Percentiles rank a stretch among this genome's conserved stretches.
Evolutionary conservation across 164 flowering plant genomes (phyloP).

Genomic region (Tetracentron sinense): DNA sequence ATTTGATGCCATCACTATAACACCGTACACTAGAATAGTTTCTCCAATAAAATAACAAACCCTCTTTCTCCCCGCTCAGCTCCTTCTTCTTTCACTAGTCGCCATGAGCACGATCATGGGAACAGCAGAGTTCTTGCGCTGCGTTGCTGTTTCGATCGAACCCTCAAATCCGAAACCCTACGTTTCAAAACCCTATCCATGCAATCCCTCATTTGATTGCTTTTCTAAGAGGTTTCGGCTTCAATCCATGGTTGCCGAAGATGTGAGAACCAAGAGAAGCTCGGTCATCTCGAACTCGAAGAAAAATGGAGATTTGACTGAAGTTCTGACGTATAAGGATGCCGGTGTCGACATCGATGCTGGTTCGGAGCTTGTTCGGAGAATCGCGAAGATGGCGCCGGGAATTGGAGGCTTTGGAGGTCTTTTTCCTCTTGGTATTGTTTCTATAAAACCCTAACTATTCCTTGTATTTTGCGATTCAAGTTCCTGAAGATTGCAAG

Average conservation of each 20-base stretch:
- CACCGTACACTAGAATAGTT: too few relatives aligned
- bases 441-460: not conserved
- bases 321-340: conserved; percentile 71
- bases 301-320: too few relatives aligned
- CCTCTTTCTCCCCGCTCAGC: not conserved
- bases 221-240: conserved; percentile 5
- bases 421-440: conserved; percentile 72
- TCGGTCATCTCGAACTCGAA: conserved; percentile 13
- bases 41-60: too few relatives aligned
- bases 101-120: conserved; percentile 20
- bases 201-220: conserved; percentile 5
- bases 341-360: conserved; percentile 99
- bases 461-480: not conserved
- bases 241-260: conserved; percentile 1
- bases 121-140: conserved; percentile 23
- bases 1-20: too few relatives aligned
- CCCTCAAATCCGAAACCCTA: not conserved
- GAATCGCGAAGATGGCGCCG: conserved; percentile 93
- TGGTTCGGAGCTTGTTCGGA: conserved; percentile 81
- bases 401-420: conserved; percentile 97
- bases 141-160: conserved; percentile 6
- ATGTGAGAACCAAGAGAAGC: not conserved
- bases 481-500: not conserved
- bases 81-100: not conserved
- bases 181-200: not conserved